phyloP scores from a whole-genome alignment of 768 basidiomycete genomes.

The Candolleomyces efflorescens region DNA sequence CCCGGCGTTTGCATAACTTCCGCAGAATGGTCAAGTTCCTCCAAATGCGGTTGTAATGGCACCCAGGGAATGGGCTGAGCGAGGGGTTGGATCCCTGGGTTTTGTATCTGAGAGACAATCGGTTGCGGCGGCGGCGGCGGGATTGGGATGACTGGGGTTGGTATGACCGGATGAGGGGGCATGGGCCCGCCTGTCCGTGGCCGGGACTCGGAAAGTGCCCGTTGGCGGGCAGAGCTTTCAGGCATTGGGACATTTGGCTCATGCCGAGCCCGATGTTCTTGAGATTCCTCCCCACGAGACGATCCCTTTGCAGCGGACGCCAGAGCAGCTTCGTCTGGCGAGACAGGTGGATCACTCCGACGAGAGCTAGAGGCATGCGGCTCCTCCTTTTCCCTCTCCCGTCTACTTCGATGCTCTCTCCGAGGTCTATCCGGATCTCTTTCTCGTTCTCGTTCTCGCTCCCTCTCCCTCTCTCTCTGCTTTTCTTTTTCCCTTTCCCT shows the following conservation, averaged over 20 bases:
- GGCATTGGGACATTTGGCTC: background rate
- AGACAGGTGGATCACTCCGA: background rate
- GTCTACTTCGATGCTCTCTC: conserved; percentile 2
- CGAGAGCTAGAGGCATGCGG: background rate
- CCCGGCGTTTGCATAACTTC: background rate
- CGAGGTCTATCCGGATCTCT: conserved; percentile 2
- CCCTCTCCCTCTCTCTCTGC: background rate
- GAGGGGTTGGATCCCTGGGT: background rate
- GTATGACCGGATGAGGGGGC: background rate
- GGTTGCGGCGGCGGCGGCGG: background rate
- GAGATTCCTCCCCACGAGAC: background rate
- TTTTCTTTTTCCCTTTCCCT: background rate
- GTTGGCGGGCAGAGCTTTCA: background rate
- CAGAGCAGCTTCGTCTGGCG: background rate
- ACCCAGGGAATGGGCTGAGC: conserved; percentile 1
- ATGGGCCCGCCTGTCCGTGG: background rate
- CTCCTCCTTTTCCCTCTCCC: conserved; percentile 7
- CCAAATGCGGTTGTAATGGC: background rate
- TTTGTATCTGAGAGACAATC: background rate
- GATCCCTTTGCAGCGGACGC: too few species aligned
- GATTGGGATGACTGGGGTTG: background rate
- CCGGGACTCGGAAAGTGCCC: background rate
- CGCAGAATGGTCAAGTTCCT: background rate
- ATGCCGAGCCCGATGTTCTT: background rate
- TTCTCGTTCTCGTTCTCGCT: background rate